Evolutionary conservation across 2,329 filamentous ascomycete species (phyloP), one percentile per base, ranked within the genome.

Genomic region (Apiospora malaysiana): DNA sequence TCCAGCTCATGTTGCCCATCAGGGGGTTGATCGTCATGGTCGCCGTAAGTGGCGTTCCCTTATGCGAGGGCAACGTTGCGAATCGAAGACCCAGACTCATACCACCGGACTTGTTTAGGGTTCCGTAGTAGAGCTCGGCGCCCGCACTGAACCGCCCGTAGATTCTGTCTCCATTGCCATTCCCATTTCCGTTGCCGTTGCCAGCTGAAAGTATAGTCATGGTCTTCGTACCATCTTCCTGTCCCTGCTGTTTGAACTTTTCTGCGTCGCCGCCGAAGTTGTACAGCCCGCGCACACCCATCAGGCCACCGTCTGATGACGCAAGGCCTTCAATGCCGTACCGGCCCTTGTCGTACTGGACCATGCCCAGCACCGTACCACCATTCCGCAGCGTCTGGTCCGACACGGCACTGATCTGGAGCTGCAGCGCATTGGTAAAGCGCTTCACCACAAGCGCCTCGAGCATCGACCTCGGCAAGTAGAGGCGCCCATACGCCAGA

Each of bases 71-170:
- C 25, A 98, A 84, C 14, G 96, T 98, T 49, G 94, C 94, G 80
- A 98, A 99, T 68, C 96, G 90, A 66, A 94, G 86, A 8, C 95
- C 96, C 10, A 97, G 89, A 73, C 94, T 97, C 79, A 98, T 90
- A 66, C 96, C 96, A 67, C 95, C 94, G 27, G 94, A 94, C 79
- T 98, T 98, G 80, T 98, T 98, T 71, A 98, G 84, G 0, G 95
- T 92, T 27, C 95, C 96, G 84, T 99, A 99, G 84, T 98, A 99
- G 46, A 97, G 86, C 82, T 99, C 96, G 70, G 91, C 95, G 46
- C 96, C 96, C 3, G 94, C 93, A 77, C 94, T 97, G 79, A 98
- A 94, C 25, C 95, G 91, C 10, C 93, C 95, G 83, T 90, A 92
- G 71, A 91, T 89, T 75, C 87, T 89, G 78, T 92, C 90, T 71